These are phyloP conservation scores for Sporobolomyces phaffii DNA, from an alignment of 768 basidiomycete genomes.

Conservation along the genomic window DNA sequence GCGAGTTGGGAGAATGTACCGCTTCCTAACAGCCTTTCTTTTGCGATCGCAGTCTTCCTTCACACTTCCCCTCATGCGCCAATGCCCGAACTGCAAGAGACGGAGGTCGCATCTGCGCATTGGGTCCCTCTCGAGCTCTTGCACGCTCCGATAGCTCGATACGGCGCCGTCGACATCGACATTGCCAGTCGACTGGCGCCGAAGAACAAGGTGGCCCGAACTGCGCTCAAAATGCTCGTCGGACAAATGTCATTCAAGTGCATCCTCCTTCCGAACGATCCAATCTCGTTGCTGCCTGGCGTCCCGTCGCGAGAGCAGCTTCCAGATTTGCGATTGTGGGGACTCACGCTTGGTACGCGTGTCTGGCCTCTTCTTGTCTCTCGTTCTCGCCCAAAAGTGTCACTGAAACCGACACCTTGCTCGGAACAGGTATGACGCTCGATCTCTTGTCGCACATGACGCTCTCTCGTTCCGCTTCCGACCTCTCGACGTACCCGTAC, in stretches of 20 bases:
- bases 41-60: slow-evolving; percentile 84
- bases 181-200: slow-evolving; percentile 86
- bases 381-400: background rate
- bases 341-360: slow-evolving; percentile 88
- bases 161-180: slow-evolving; percentile 90
- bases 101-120: slow-evolving; percentile 51
- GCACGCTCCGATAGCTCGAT: slow-evolving; percentile 47
- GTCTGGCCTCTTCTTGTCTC: too few species aligned
- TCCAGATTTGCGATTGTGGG: slow-evolving; percentile 77
- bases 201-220: slow-evolving; percentile 49
- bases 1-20: too few species aligned
- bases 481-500: slow-evolving; percentile 44
- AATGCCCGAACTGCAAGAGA: slow-evolving; percentile 63
- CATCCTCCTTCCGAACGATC: slow-evolving; percentile 43
- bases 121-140: slow-evolving; percentile 40
- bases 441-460: slow-evolving; percentile 84
- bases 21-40: too few species aligned
- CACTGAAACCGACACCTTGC: too few species aligned
- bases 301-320: slow-evolving; percentile 21
- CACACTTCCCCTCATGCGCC: slow-evolving; percentile 69
- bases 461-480: slow-evolving; percentile 32
- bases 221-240: slow-evolving; percentile 34
- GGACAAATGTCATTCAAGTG: slow-evolving; percentile 43
- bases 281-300: slow-evolving; percentile 16
- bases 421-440: slow-evolving; percentile 35